These are phyloP conservation scores for Massarina eburnea DNA, from an alignment of 2,329 filamentous ascomycete genomes.

Conservation along the genomic window DNA sequence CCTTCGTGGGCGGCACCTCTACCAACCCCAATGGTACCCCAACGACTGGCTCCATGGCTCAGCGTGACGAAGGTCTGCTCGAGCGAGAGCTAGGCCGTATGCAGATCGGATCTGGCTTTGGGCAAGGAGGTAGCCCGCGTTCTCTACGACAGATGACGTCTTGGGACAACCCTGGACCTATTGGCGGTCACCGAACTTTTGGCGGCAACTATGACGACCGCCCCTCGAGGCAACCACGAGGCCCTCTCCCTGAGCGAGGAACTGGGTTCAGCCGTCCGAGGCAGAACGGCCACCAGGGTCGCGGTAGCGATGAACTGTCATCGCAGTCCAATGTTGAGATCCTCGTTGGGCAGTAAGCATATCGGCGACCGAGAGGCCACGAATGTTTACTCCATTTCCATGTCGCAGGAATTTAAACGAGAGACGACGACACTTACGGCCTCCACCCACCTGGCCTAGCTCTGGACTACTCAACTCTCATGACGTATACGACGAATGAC, in stretches of 20 bases:
- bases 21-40: constrained; percentile 69
- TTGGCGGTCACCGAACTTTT: constrained; percentile 66
- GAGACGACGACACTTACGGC: constrained; percentile 40
- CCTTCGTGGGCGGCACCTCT: constrained; percentile 59
- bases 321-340: constrained; percentile 63
- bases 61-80: constrained; percentile 60
- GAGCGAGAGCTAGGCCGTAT: constrained; percentile 66
- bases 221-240: constrained; percentile 64
- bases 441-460: constrained; percentile 26
- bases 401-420: constrained; percentile 27
- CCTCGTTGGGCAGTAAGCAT: constrained; percentile 59
- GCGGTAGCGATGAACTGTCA: constrained; percentile 65
- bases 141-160: constrained; percentile 62
- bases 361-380: constrained; percentile 3
- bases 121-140: constrained; percentile 57
- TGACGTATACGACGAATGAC: constrained; percentile 46
- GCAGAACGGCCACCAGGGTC: constrained; percentile 63
- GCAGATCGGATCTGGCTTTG: constrained; percentile 56
- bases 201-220: constrained; percentile 62
- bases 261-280: constrained; percentile 58
- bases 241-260: constrained; percentile 62
- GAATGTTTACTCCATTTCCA: constrained; percentile 23
- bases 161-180: constrained; percentile 62
- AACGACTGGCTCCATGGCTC: constrained; percentile 53
- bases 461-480: constrained; percentile 39